These are phyloP conservation scores for Leccinum griseonigrum DNA, from an alignment of 1,284 basidiomycete species.

Conservation along the genomic window DNA sequence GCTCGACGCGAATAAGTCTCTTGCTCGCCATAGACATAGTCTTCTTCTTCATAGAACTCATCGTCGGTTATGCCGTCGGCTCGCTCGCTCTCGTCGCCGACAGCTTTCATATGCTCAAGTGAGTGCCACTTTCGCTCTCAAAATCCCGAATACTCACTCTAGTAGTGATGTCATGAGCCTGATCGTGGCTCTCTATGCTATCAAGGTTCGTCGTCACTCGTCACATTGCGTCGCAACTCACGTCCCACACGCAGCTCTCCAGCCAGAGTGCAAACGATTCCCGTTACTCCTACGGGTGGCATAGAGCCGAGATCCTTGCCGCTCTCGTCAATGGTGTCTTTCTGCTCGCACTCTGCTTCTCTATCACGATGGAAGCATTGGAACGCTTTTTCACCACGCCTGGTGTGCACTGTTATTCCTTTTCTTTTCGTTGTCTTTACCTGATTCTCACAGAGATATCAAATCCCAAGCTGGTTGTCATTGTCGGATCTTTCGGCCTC, in stretches of 20 bases:
- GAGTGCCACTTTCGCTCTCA: slow-evolving; percentile 22
- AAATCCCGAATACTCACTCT: slow-evolving; percentile 7
- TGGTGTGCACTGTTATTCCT: slow-evolving; percentile 44
- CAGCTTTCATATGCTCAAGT: slow-evolving; percentile 99
- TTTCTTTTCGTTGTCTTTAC: not conserved
- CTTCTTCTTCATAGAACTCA: slow-evolving; percentile 94
- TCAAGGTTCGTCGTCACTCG: slow-evolving; percentile 59
- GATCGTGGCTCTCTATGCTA: slow-evolving; percentile 94
- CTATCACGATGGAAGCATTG: slow-evolving; percentile 92
- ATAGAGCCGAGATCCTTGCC: slow-evolving; percentile 97
- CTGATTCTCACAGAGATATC: slow-evolving; percentile 69
- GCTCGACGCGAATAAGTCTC: slow-evolving; percentile 75
- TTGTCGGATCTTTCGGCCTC: slow-evolving; percentile 89
- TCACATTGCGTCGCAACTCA: slow-evolving; percentile 1
- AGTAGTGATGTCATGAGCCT: slow-evolving; percentile 91
- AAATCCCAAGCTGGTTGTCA: slow-evolving; percentile 83
- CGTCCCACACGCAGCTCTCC: slow-evolving; percentile 46
- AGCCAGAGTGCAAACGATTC: slow-evolving; percentile 45
- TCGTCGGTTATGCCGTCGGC: slow-evolving; percentile 88
- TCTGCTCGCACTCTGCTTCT: slow-evolving; percentile 93
- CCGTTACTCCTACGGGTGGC: slow-evolving; percentile 94
- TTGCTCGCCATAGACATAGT: slow-evolving; percentile 82
- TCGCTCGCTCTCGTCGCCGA: slow-evolving; percentile 96
- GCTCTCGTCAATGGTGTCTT: slow-evolving; percentile 97
- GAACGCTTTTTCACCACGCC: slow-evolving; percentile 86